These are phyloP conservation scores for Toxicodendron radicans DNA, from an alignment of 345 rosid genomes.

Conservation along the genomic window DNA sequence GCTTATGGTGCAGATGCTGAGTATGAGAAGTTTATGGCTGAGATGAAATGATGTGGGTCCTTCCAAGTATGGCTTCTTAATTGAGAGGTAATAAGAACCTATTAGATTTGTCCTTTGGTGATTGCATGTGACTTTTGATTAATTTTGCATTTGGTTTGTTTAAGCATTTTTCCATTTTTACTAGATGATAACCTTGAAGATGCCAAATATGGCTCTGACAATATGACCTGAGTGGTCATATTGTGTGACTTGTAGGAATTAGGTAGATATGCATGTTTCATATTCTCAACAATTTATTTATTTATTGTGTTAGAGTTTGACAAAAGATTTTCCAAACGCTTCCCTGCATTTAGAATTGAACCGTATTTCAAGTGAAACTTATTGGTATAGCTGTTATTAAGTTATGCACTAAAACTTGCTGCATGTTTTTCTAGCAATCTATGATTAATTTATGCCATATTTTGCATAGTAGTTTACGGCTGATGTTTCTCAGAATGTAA, in stretches of 20 bases:
- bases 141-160: slow-evolving; percentile 6
- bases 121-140: background rate
- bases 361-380: background rate
- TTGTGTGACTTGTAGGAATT: background rate
- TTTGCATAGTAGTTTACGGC: background rate
- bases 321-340: too few relatives aligned
- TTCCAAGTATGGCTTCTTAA: slow-evolving; percentile 18
- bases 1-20: slow-evolving; percentile 74
- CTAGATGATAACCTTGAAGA: slow-evolving; percentile 9
- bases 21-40: slow-evolving; percentile 96
- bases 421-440: background rate
- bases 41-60: slow-evolving; percentile 69
- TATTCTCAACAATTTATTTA: background rate
- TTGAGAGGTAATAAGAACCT: slow-evolving; percentile 50
- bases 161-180: background rate
- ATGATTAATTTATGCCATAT: background rate
- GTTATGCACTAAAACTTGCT: background rate
- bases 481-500: background rate
- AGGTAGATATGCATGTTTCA: background rate
- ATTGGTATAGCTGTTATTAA: background rate
- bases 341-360: background rate
- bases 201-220: background rate
- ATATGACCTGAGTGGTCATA: too few relatives aligned
- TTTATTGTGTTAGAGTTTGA: background rate
- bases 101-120: background rate